Evolutionary conservation across 2,329 filamentous ascomycete genomes (phyloP).

Genomic region (Talaromyces sp.): DNA sequence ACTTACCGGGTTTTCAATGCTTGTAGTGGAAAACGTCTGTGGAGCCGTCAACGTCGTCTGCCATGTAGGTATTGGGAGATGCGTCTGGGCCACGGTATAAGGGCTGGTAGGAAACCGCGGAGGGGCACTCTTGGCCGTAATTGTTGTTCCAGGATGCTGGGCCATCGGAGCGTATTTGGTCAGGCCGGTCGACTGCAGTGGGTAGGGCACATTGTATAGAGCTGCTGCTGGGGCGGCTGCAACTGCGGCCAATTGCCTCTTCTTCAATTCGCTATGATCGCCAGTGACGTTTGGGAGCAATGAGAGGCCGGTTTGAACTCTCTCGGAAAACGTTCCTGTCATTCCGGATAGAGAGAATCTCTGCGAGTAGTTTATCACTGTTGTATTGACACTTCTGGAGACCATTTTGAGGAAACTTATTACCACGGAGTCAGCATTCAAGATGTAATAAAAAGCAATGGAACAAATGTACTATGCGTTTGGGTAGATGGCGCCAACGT

Average conservation of each 20-base stretch:
- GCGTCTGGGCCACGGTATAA: conserved; percentile 49
- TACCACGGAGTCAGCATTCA: not conserved
- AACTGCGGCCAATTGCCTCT: conserved; percentile 22
- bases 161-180: conserved; percentile 61
- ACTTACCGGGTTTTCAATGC: conserved; percentile 58
- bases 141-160: conserved; percentile 54
- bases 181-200: conserved; percentile 49
- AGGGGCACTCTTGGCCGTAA: conserved; percentile 49
- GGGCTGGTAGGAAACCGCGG: conserved; percentile 54
- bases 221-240: not conserved
- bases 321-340: conserved; percentile 54
- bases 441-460: not conserved
- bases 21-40: conserved; percentile 48
- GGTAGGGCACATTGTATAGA: conserved; percentile 45
- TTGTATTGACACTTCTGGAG: conserved; percentile 47
- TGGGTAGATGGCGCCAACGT: conserved; percentile 39
- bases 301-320: conserved; percentile 22
- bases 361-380: conserved; percentile 55
- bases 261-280: conserved; percentile 22
- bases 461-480: conserved; percentile 53
- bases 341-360: conserved; percentile 63
- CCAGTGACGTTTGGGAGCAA: conserved; percentile 21
- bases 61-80: conserved; percentile 42
- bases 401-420: conserved; percentile 57
- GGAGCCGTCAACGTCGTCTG: conserved; percentile 49